These are phyloP conservation scores for Medicago arabica DNA, from an alignment of 306 rosid genomes.

Conservation along the genomic window DNA sequence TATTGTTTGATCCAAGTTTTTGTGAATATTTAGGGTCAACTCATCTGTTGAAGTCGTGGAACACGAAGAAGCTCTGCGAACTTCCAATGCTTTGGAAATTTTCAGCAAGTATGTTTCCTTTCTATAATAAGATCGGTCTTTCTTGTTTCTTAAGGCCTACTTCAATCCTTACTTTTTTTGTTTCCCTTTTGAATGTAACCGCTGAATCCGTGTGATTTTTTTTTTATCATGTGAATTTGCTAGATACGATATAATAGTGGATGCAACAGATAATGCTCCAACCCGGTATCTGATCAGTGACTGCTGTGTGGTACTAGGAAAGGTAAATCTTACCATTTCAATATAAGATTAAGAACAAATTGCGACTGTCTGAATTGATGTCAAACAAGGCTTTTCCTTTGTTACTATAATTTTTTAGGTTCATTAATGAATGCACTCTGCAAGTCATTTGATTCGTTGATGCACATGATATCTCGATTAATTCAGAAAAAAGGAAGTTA, in stretches of 20 bases:
- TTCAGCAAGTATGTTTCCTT: slow-evolving; percentile 76
- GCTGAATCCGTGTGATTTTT: neutral
- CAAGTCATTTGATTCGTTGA: slow-evolving; percentile 20
- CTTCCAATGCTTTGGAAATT: slow-evolving; percentile 86
- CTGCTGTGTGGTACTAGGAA: slow-evolving; percentile 94
- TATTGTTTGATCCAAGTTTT: slow-evolving; percentile 38
- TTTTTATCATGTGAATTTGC: slow-evolving; percentile 22
- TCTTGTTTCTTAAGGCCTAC: slow-evolving; percentile 10
- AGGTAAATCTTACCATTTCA: slow-evolving; percentile 60
- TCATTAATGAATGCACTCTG: slow-evolving; percentile 1
- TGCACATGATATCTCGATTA: neutral
- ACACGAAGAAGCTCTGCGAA: slow-evolving; percentile 79
- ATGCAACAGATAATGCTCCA: slow-evolving; percentile 98
- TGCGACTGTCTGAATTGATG: slow-evolving; percentile 17
- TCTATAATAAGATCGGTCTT: slow-evolving; percentile 9
- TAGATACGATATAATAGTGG: slow-evolving; percentile 87
- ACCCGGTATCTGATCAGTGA: slow-evolving; percentile 95
- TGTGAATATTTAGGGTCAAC: slow-evolving; percentile 66
- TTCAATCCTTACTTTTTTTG: slow-evolving; percentile 1
- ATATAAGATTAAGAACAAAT: slow-evolving; percentile 4
- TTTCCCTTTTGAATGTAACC: neutral
- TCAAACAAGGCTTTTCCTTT: neutral
- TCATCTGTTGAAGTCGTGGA: slow-evolving; percentile 82
- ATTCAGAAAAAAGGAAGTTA: slow-evolving; percentile 9
- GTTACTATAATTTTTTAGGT: slow-evolving; percentile 2